Base-by-base conservation (phyloP, 345 rosid genomes). In the Turritis glabra region DNA sequence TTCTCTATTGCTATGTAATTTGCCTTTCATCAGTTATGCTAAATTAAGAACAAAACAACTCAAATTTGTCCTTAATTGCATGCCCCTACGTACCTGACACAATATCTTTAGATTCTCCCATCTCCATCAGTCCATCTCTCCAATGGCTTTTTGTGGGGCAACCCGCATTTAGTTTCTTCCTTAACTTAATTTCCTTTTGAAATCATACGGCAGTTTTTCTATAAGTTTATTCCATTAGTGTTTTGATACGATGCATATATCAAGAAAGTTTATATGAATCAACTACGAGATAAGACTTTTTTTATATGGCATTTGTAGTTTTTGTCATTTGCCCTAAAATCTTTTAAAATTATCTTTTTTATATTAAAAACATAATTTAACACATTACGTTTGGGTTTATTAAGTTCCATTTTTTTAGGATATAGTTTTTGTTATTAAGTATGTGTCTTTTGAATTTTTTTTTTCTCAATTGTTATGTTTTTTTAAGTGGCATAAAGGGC, bases 11-110 rank as follows among this genome's bases (percentile, higher is more conserved):
- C 67, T 33, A n/a, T 46, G 11, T 46, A 58, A 46, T 47, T 58
- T 46, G 66, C 47, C 25, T 44, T 44, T 70, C 33, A 23, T 70
- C 57, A 71, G 40, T 60, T 50, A 50, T 61, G 52, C 41, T 60
- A 61, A 50, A 59, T 37, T 13, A 59, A 40, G 57, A 69, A 72
- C 53, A 72, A 72, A 72, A 14, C 52, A 72, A 53, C 43, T 62
- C 61, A 51, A 72, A 19, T 10, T 26, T 38, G 69, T 72, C 23
- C 3, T 51, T 51, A 51, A 51, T 38, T 19, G 43, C 40, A 17
- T 19, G 60, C 62, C 76, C 55, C 69, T 26, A 35, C 50, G 27
- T 29, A 37, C 40, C 58, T 72, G 76, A 61, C 76, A 33, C 58
- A 61, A 72, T 26, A 37, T 71, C 51, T 71, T 60, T 61, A 26